Evolutionary conservation across 2,329 filamentous ascomycete genomes (phyloP).

Genomic region (Pestalotiopsis sp.): DNA sequence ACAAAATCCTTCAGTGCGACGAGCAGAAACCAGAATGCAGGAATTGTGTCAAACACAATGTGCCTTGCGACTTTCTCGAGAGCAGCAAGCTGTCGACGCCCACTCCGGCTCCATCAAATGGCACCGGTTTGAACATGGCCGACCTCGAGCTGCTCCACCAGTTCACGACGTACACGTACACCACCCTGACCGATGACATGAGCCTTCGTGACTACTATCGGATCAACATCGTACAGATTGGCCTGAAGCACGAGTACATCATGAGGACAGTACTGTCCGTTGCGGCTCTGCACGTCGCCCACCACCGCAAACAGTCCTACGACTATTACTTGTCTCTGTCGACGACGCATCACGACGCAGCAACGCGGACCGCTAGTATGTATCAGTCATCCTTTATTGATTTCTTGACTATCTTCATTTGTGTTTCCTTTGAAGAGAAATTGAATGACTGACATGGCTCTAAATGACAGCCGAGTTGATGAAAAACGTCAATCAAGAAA

Average conservation of each 20-base stretch:
- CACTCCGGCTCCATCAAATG: not conserved
- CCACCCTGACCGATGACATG: slow-evolving; percentile 36
- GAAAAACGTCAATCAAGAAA: slow-evolving; percentile 4
- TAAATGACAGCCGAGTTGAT: slow-evolving; percentile 12
- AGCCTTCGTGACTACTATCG: slow-evolving; percentile 38
- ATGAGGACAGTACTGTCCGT: slow-evolving; percentile 41
- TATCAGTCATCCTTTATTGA: too few species aligned
- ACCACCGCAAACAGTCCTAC: slow-evolving; percentile 28
- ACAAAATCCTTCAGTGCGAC: not conserved
- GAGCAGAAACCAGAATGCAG: slow-evolving; percentile 4
- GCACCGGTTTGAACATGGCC: slow-evolving; percentile 26
- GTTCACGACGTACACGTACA: slow-evolving; percentile 40
- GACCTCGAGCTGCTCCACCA: slow-evolving; percentile 46
- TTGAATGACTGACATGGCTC: not conserved
- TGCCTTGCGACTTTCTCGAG: slow-evolving; percentile 2
- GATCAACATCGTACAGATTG: slow-evolving; percentile 38
- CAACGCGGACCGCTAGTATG: not conserved
- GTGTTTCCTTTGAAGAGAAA: too few species aligned
- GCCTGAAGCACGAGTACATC: slow-evolving; percentile 38
- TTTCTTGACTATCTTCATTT: not conserved
- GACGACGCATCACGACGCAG: slow-evolving; percentile 27
- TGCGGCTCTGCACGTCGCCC: slow-evolving; percentile 40
- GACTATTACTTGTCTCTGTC: slow-evolving; percentile 35
- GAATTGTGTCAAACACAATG: slow-evolving; percentile 6
- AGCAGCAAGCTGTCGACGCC: not conserved